Conservation (phyloP, 352 stramenopile species). For the Phytophthora cajani region DNA sequence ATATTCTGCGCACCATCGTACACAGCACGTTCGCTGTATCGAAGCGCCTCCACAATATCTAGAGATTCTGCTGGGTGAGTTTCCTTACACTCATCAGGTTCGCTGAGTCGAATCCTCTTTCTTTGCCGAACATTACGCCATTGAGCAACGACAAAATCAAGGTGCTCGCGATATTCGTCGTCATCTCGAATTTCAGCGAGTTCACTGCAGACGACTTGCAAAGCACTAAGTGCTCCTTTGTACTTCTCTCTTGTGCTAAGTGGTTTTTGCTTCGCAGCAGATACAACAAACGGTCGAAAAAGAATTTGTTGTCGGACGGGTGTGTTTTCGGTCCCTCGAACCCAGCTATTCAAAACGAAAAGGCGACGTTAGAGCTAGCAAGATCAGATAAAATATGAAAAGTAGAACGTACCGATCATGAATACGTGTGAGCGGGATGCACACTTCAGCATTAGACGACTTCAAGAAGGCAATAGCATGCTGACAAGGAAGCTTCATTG, state of each 20-base stretch:
- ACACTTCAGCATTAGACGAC: not conserved
- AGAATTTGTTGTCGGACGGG: not conserved
- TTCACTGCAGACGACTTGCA: constrained; percentile 12
- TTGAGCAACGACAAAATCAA: constrained; percentile 5
- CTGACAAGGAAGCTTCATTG: constrained; percentile 24
- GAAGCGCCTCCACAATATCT: too few relatives aligned
- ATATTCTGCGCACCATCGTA: too few relatives aligned
- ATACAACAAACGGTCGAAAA: not conserved
- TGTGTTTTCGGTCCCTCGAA: not conserved
- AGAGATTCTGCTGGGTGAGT: too few relatives aligned
- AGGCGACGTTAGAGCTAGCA: too few relatives aligned
- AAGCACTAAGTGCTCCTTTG: constrained; percentile 9
- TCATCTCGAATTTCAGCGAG: constrained; percentile 11
- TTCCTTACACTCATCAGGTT: too few relatives aligned
- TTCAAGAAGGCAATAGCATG: constrained; percentile 34
- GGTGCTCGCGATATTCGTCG: constrained; percentile 13
- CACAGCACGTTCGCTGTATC: too few relatives aligned
- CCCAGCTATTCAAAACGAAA: not conserved
- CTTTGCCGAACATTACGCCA: constrained; percentile 8
- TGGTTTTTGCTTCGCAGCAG: not conserved
- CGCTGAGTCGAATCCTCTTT: too few relatives aligned
- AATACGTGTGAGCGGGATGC: constrained; percentile 2
- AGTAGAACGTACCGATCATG: not conserved
- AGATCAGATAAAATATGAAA: not conserved
- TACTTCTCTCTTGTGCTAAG: constrained; percentile 4